Base-by-base conservation (phyloP, 2,329 filamentous ascomycete genomes). In the Alternaria longipes region DNA sequence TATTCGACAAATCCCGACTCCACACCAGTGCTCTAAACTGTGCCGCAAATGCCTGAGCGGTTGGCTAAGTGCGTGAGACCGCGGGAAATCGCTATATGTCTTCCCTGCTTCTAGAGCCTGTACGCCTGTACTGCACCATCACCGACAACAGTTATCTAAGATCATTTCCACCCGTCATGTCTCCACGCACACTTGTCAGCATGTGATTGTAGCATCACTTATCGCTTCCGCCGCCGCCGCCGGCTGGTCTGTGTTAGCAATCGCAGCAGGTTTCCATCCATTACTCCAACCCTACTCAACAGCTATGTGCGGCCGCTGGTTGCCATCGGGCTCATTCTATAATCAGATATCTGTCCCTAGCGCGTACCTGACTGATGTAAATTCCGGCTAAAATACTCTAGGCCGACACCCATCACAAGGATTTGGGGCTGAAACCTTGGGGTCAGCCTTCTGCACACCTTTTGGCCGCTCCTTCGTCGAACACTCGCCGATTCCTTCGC, bases 401-500 rank as follows among this genome's bases (percentile, higher is more conserved):
- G 46, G 46, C 46, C 38, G 46, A 50, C 30, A 50, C 32, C 14
- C 22, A 20, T 22, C 22, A 26, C 22, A 50, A 22, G 14, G 46
- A 20, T 12, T n/a, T 38, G 30, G 46, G 46, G 46, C 46, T 38
- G 32, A 38, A 50, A 50, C 32, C 46, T 50, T 50, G 16, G 11
- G 20, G 46, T 50, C 30, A 50, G 46, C 46, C 20, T 50, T 50
- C 20, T 38, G 46, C 30, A 50, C 46, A 26, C 34, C 20, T 3
- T 36, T 50, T 36, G 46, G 46, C 32, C 30, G 20, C 46, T 12
- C 30, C 46, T 50, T 38, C 46, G 20, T 36, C 18, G 46, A 24
- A 36, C 46, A 38, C 46, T 50, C 32, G 46, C 46, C 20, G 20
- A 20, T 36, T 50, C 46, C 46, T 50, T n/a, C 46, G 46, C 46